A percentile compares a stretch with the other conserved stretches of the same genome.
These are phyloP conservation scores for Spathaspora sp. DNA, from an alignment of 805 yeast species.

Conservation along the genomic window DNA sequence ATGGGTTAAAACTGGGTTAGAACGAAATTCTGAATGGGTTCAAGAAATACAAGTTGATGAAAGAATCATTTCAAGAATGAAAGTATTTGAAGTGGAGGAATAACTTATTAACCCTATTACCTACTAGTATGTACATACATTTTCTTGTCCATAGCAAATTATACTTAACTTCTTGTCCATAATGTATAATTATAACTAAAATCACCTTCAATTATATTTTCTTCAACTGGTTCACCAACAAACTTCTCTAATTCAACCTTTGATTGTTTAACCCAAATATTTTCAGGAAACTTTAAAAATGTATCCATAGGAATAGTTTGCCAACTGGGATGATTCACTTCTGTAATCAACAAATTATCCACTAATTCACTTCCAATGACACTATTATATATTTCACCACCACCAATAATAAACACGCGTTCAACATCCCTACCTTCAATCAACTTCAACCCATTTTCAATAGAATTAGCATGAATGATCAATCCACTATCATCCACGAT, in stretches of 20 bases:
- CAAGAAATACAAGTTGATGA: slow-evolving; percentile 69
- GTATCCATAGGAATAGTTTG: slow-evolving; percentile 62
- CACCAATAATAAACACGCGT: slow-evolving; percentile 83
- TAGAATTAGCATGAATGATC: slow-evolving; percentile 25
- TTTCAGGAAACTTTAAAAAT: slow-evolving; percentile 44
- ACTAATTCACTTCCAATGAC: slow-evolving; percentile 43
- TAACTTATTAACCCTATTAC: no score
- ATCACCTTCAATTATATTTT: slow-evolving; percentile 35
- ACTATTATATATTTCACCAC: slow-evolving; percentile 78
- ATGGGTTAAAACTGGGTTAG: slow-evolving; percentile 78
- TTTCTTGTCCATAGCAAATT: no score
- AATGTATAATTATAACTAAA: slow-evolving; percentile 58
- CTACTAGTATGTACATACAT: not conserved
- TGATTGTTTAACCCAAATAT: slow-evolving; percentile 35
- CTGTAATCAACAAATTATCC: slow-evolving; percentile 64
- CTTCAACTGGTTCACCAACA: slow-evolving; percentile 17
- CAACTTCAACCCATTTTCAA: slow-evolving; percentile 20
- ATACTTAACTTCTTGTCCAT: slow-evolving; percentile 37
- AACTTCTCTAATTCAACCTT: slow-evolving; percentile 32
- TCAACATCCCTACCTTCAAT: slow-evolving; percentile 33
- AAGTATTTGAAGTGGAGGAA: slow-evolving; percentile 34
- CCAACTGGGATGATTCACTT: slow-evolving; percentile 41
- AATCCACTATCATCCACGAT: slow-evolving; percentile 10
- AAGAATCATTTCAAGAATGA: slow-evolving; percentile 53
- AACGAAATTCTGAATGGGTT: slow-evolving; percentile 83